Conservation (phyloP, 2,329 filamentous ascomycete genomes). For the Fusarium sp. region DNA sequence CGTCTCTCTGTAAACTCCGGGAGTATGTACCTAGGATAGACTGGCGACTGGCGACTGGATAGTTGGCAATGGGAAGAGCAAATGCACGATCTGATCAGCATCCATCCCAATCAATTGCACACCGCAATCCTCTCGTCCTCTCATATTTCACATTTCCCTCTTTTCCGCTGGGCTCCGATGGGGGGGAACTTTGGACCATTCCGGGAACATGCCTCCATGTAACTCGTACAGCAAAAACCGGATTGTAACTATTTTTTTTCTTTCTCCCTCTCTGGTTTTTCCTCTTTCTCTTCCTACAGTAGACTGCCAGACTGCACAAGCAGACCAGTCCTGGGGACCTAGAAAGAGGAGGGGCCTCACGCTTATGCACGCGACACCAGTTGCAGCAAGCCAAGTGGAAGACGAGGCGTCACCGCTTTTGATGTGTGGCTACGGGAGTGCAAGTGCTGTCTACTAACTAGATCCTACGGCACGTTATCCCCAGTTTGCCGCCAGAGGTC, state of each 20-base stretch:
- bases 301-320: slow-evolving; percentile 1
- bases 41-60: too few species aligned
- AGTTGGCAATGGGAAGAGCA: neutral
- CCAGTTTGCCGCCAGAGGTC: slow-evolving; percentile 15
- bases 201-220: slow-evolving; percentile 17
- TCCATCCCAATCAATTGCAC: slow-evolving; percentile 33
- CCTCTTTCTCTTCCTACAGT: neutral
- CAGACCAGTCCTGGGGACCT: neutral
- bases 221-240: slow-evolving; percentile 29
- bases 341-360: slow-evolving; percentile 30
- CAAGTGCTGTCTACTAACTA: too few species aligned
- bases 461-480: neutral
- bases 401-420: slow-evolving; percentile 43
- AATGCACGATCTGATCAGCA: slow-evolving; percentile 10
- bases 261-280: neutral
- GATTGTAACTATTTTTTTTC: slow-evolving; percentile 16
- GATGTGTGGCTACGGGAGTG: slow-evolving; percentile 9
- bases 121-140: slow-evolving; percentile 27
- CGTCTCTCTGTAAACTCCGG: neutral
- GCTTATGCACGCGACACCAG: slow-evolving; percentile 50
- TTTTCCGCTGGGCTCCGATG: slow-evolving; percentile 21
- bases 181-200: slow-evolving; percentile 23
- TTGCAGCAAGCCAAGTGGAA: slow-evolving; percentile 43
- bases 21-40: slow-evolving; percentile 3
- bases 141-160: neutral